These are phyloP conservation scores for Ophiostoma ulmi DNA, from an alignment of 2,329 filamentous ascomycete genomes.

Conservation along the genomic window DNA sequence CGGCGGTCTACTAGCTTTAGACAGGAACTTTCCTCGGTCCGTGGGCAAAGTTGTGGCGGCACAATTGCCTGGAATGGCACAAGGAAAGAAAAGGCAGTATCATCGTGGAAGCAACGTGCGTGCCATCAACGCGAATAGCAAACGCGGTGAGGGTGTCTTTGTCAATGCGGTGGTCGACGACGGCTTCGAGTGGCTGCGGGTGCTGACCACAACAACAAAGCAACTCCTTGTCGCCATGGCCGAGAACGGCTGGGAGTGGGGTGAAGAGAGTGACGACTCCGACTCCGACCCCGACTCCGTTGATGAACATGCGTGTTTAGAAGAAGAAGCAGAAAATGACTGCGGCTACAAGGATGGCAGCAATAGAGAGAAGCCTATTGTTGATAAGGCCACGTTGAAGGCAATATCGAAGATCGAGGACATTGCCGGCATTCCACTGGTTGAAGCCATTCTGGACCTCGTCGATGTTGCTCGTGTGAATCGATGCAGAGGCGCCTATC, in stretches of 20 bases:
- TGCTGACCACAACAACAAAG: slow-evolving; percentile 33
- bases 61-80: not conserved
- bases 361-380: not conserved
- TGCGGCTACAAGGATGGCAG: not conserved
- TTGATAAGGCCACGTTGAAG: not conserved
- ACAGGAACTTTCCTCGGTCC: not conserved
- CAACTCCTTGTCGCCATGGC: slow-evolving; percentile 34
- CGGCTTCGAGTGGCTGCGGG: slow-evolving; percentile 35
- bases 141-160: slow-evolving; percentile 25
- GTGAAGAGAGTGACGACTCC: slow-evolving; percentile 23
- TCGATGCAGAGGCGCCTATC: slow-evolving; percentile 29
- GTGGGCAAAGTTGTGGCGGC: not conserved
- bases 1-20: slow-evolving; percentile 30
- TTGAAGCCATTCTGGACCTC: slow-evolving; percentile 31
- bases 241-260: slow-evolving; percentile 33
- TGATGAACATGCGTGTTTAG: not conserved
- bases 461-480: slow-evolving; percentile 32
- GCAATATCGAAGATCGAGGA: slow-evolving; percentile 21
- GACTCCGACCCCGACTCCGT: not conserved
- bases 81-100: not conserved
- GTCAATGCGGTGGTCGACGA: slow-evolving; percentile 36
- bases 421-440: slow-evolving; percentile 30
- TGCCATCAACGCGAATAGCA: slow-evolving; percentile 1
- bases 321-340: not conserved
- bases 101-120: not conserved